Conservation (phyloP, 2,329 filamentous ascomycete genomes). For the Aspergillus sp. region DNA sequence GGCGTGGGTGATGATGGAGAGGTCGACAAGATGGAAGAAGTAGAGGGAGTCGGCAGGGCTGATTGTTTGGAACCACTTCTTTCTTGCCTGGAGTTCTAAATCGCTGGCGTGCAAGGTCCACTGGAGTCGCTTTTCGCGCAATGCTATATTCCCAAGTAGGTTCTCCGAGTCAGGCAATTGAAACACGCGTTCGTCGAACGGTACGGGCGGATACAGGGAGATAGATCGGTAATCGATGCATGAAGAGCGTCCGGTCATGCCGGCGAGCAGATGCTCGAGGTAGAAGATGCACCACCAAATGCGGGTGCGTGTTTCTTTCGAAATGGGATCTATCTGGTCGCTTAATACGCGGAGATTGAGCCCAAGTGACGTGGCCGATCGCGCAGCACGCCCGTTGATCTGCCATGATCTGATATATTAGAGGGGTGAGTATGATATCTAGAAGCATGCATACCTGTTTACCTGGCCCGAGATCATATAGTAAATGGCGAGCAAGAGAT, state of each 20-base stretch:
- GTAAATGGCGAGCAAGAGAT: conserved; percentile 37
- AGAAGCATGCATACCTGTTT: conserved; percentile 33
- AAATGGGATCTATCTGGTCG: conserved; percentile 28
- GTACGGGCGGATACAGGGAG: conserved; percentile 28
- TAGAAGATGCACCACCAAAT: conserved; percentile 44
- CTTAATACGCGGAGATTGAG: conserved; percentile 42
- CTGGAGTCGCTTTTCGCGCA: background rate
- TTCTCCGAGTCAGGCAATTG: conserved; percentile 19
- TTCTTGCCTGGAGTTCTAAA: background rate
- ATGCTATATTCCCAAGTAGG: background rate
- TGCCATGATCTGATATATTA: conserved; percentile 37
- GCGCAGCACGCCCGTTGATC: conserved; percentile 36
- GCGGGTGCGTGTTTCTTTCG: conserved; percentile 41
- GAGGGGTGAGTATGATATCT: background rate
- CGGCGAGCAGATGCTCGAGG: conserved; percentile 38
- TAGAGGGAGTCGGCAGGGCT: background rate
- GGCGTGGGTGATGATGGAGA: background rate
- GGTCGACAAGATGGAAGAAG: conserved; percentile 2
- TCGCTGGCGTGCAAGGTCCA: background rate
- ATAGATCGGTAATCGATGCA: conserved; percentile 33
- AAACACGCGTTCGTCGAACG: conserved; percentile 30
- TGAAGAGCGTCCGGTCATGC: conserved; percentile 41
- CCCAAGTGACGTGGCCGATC: conserved; percentile 39
- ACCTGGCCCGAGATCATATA: conserved; percentile 37
- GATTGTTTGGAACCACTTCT: background rate